Conservation (phyloP, 2,329 filamentous ascomycete species). For the Venturia nashicola region DNA sequence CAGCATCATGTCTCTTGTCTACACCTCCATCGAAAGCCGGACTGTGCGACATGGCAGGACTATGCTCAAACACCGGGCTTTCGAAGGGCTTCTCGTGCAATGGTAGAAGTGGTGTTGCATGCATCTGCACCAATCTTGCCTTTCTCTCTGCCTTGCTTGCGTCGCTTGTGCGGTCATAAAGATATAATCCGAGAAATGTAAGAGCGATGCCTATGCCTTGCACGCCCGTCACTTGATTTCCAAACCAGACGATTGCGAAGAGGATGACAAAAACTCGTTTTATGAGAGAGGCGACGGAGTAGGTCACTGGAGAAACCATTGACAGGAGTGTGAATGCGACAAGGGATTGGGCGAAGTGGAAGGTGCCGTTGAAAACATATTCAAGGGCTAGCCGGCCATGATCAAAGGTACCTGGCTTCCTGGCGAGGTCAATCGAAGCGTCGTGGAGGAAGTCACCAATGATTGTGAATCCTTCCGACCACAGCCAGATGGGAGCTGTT, state of each 20-base stretch:
- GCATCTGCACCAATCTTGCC: constrained; percentile 32
- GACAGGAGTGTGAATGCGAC: constrained; percentile 86
- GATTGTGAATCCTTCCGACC: constrained; percentile 71
- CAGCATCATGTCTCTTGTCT: constrained; percentile 46
- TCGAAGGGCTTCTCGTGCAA: constrained; percentile 14
- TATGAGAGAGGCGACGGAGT: constrained; percentile 89
- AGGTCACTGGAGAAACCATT: constrained; percentile 90
- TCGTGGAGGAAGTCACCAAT: constrained; percentile 68
- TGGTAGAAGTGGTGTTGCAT: constrained; percentile 25
- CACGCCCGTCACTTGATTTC: constrained; percentile 69
- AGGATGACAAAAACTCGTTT: constrained; percentile 97
- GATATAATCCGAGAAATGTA: constrained; percentile 83
- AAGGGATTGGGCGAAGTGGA: constrained; percentile 94
- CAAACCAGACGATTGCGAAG: constrained; percentile 92
- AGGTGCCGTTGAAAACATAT: constrained; percentile 92
- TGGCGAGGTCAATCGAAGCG: constrained; percentile 63
- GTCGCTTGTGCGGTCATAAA: constrained; percentile 88
- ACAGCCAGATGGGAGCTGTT: constrained; percentile 85
- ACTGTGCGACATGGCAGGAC: constrained; percentile 1
- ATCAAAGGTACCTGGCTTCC: constrained; percentile 61
- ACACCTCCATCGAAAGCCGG: constrained; percentile 21
- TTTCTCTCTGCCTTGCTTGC: constrained; percentile 77
- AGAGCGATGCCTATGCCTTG: constrained; percentile 78
- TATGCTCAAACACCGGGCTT: neutral
- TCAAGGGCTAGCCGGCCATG: constrained; percentile 57